These are phyloP conservation scores for Silene vulgaris DNA, from an alignment of 179 eudicot species.

Conservation along the genomic window DNA sequence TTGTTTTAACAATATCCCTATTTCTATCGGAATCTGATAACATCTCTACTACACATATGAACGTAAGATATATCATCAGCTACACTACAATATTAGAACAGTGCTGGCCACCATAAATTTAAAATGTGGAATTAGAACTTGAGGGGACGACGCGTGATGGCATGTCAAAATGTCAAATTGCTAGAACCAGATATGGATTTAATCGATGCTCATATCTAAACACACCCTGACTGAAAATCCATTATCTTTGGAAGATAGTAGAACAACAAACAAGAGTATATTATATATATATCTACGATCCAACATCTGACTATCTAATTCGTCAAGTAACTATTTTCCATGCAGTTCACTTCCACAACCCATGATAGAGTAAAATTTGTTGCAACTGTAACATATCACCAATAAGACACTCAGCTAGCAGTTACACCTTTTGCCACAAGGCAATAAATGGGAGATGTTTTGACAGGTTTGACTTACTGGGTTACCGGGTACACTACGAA, in stretches of 20 bases:
- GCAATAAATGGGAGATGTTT: neutral
- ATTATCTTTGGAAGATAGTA: neutral
- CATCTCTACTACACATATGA: neutral
- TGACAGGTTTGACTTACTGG: too few species aligned
- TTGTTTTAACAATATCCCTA: neutral
- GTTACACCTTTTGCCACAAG: neutral
- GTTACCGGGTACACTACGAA: too few species aligned
- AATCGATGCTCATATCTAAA: neutral
- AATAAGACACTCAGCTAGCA: neutral
- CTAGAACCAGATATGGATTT: neutral
- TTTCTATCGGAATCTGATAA: neutral
- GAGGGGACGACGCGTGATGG: neutral
- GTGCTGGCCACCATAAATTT: neutral
- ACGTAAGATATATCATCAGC: neutral
- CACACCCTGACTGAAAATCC: neutral
- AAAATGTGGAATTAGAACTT: neutral
- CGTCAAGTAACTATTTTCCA: neutral
- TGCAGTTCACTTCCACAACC: neutral
- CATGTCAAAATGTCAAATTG: slow-evolving; percentile 1
- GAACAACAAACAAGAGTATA: neutral
- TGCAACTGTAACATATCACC: slow-evolving; percentile 7
- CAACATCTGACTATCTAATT: neutral
- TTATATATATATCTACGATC: neutral
- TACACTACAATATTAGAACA: neutral
- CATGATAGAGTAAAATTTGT: neutral